Evolutionary conservation across 441 rosid genomes (phyloP).

Genomic region (Erodium chrysanthum): DNA sequence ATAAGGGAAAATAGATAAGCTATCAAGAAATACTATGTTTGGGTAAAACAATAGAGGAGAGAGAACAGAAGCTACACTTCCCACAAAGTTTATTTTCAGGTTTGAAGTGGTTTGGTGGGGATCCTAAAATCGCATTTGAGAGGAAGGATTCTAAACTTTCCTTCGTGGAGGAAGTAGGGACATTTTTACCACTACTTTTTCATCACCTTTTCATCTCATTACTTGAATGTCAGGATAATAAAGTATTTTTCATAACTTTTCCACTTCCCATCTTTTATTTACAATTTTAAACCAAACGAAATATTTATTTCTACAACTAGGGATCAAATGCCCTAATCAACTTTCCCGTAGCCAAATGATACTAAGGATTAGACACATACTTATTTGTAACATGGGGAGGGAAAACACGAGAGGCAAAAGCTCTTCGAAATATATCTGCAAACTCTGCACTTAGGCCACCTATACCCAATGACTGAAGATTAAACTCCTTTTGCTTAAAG

Average conservation of each 20-base stretch:
- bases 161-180: background rate
- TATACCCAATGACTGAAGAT: slow-evolving; percentile 84
- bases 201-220: background rate
- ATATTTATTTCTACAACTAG: background rate
- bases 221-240: background rate
- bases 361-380: slow-evolving; percentile 30
- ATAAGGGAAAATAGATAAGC: background rate
- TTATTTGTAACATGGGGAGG: slow-evolving; percentile 85
- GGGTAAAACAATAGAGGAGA: background rate
- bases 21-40: background rate
- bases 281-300: background rate
- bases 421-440: slow-evolving; percentile 95
- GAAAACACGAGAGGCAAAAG: slow-evolving; percentile 90
- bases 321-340: background rate
- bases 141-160: background rate
- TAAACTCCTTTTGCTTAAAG: slow-evolving; percentile 88
- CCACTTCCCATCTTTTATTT: background rate
- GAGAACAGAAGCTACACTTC: too few relatives aligned
- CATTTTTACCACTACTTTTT: background rate
- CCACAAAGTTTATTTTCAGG: too few relatives aligned
- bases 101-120: background rate
- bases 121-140: background rate
- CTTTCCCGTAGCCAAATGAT: background rate
- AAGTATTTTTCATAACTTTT: background rate
- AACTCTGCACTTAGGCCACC: slow-evolving; percentile 96